phyloP scores from a whole-genome alignment of 139 green algal genomes.

The Ulvella scutata region DNA sequence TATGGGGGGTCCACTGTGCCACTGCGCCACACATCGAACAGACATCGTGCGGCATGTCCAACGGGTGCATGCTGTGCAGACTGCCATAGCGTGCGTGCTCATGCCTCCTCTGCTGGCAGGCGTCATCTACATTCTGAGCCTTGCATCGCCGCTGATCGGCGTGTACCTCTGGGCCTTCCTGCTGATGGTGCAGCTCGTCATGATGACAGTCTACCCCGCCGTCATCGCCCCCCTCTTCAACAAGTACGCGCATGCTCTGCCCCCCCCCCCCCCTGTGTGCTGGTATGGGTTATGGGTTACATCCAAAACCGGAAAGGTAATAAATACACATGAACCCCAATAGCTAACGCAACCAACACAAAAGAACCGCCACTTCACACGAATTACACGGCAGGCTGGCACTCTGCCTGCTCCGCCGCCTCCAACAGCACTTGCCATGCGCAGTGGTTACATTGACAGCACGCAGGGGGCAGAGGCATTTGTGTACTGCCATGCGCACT shows the following conservation, averaged over 20 bases:
- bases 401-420: too few relatives aligned
- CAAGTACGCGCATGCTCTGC: slow-evolving; percentile 66
- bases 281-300: slow-evolving; percentile 22
- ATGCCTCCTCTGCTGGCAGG: slow-evolving; percentile 50
- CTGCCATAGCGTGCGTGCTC: slow-evolving; percentile 37
- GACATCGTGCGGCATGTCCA: too few relatives aligned
- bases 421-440: too few relatives aligned
- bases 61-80: slow-evolving; percentile 7
- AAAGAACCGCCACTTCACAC: too few relatives aligned
- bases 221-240: slow-evolving; percentile 61
- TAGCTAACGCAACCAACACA: too few relatives aligned
- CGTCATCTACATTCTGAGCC: slow-evolving; percentile 47
- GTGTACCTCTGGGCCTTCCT: slow-evolving; percentile 76
- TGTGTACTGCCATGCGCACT: too few relatives aligned
- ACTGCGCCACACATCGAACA: too few relatives aligned
- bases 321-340: too few relatives aligned
- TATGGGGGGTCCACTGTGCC: too few relatives aligned
- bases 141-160: slow-evolving; percentile 31
- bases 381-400: neutral
- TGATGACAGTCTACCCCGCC: slow-evolving; percentile 55
- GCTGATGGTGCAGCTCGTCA: slow-evolving; percentile 43
- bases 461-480: too few relatives aligned
- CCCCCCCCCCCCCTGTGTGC: too few relatives aligned
- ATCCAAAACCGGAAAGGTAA: neutral
- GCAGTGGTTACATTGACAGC: too few relatives aligned